phyloP scores from a whole-genome alignment of 768 basidiomycete species.

The Lactarius hengduanensis region DNA sequence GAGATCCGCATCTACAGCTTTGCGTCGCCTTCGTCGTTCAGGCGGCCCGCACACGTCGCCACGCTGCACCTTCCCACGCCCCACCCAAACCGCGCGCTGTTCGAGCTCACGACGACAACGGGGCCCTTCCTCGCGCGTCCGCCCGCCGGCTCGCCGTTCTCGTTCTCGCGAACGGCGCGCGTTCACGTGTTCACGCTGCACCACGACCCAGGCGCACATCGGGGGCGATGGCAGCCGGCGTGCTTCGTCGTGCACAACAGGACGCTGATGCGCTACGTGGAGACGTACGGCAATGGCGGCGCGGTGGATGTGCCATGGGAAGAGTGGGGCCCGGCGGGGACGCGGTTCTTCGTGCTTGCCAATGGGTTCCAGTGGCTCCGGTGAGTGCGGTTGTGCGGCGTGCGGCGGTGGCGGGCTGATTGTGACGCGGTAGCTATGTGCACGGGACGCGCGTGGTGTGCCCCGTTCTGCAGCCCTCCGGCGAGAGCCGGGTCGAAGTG shows the following conservation, averaged over 20 bases:
- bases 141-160: slow-evolving; percentile 28
- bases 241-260: slow-evolving; percentile 39
- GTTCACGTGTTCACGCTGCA: slow-evolving; percentile 34
- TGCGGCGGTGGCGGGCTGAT: background rate
- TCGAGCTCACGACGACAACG: slow-evolving; percentile 32
- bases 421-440: slow-evolving; percentile 31
- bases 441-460: slow-evolving; percentile 43
- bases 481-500: slow-evolving; percentile 26
- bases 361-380: slow-evolving; percentile 41
- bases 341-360: slow-evolving; percentile 36
- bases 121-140: slow-evolving; percentile 33
- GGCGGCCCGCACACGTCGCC: slow-evolving; percentile 28
- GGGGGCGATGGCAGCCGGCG: slow-evolving; percentile 28
- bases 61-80: slow-evolving; percentile 33
- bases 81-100: slow-evolving; percentile 19
- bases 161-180: slow-evolving; percentile 29
- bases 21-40: slow-evolving; percentile 14
- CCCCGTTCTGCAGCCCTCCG: slow-evolving; percentile 24
- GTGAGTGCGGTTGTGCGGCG: background rate
- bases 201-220: slow-evolving; percentile 24
- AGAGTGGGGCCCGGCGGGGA: slow-evolving; percentile 40
- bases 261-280: slow-evolving; percentile 31
- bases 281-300: background rate
- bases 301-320: slow-evolving; percentile 36
- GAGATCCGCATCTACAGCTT: slow-evolving; percentile 47